Evolutionary conservation across 208 protist species (phyloP).

Genomic region (Trypanosoma vivax): DNA sequence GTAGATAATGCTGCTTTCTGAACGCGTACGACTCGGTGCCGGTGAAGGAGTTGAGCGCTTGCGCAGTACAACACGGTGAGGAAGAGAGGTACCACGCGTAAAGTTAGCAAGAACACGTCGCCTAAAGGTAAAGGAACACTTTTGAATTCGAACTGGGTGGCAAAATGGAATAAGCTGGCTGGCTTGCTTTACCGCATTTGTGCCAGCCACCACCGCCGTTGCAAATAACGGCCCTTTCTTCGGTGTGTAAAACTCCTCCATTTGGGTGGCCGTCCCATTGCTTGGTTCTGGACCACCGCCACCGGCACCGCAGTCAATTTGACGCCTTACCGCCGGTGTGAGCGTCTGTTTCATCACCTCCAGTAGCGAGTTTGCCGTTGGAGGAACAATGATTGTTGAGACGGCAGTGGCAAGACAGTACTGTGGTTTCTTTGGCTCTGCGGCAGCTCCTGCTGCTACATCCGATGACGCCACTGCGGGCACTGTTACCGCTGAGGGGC

Average conservation of each 20-base stretch:
- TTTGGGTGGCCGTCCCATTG: constrained; percentile 23
- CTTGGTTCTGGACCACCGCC: background rate
- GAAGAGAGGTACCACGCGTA: constrained; percentile 45
- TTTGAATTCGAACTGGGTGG: constrained; percentile 87
- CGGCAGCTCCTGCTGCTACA: background rate
- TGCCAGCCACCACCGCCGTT: constrained; percentile 86
- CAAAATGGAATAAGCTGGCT: constrained; percentile 93
- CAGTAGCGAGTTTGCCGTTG: constrained; percentile 44
- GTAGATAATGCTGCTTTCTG: constrained; percentile 74
- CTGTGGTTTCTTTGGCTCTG: constrained; percentile 23
- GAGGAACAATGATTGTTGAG: constrained; percentile 72
- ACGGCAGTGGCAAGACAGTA: constrained; percentile 79
- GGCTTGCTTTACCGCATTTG: constrained; percentile 91
- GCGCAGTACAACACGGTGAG: constrained; percentile 69
- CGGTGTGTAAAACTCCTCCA: constrained; percentile 86
- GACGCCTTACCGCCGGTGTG: constrained; percentile 28
- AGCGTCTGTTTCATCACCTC: constrained; percentile 71
- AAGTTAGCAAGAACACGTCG: constrained; percentile 40
- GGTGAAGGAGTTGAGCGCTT: constrained; percentile 38
- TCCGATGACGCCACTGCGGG: background rate
- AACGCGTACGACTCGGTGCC: constrained; percentile 19
- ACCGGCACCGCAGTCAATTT: constrained; percentile 10
- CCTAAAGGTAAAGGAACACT: constrained; percentile 83
- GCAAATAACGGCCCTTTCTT: constrained; percentile 81
- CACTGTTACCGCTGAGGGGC: background rate